These are phyloP conservation scores for Vigna unguiculata DNA, from an alignment of 306 rosid species.

Conservation along the genomic window DNA sequence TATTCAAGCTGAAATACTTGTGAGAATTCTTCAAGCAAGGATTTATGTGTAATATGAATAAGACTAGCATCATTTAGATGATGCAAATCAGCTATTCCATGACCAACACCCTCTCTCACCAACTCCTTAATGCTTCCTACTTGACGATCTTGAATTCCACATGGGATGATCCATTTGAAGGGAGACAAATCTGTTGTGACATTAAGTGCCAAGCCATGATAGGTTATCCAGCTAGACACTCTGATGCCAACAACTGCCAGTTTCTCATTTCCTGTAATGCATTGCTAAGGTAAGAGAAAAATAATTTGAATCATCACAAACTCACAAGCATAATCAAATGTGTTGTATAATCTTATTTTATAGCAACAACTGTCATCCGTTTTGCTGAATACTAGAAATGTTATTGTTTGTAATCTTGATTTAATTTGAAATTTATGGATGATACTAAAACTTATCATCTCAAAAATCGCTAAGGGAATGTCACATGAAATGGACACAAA, in stretches of 20 bases:
- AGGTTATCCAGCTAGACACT: no score
- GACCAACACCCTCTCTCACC: conserved; percentile 10
- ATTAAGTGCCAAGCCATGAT: no score
- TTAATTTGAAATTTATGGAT: not conserved
- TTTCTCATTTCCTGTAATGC: conserved; percentile 72
- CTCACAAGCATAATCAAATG: no score
- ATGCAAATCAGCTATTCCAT: not conserved
- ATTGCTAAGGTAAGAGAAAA: conserved; percentile 17
- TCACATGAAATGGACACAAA: not conserved
- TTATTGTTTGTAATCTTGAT: no score
- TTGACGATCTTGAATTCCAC: conserved; percentile 60
- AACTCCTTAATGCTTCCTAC: conserved; percentile 20
- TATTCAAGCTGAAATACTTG: conserved; percentile 13
- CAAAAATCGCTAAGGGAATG: not conserved
- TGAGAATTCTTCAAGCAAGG: conserved; percentile 19
- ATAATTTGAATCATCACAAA: not conserved
- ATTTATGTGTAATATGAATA: not conserved
- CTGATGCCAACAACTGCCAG: no score
- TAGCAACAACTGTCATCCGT: no score
- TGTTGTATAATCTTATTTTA: no score
- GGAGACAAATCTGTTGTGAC: no score
- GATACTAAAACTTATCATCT: conserved; percentile 4
- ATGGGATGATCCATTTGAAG: no score
- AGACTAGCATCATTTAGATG: not conserved
- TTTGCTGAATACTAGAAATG: no score